These are phyloP conservation scores for Berberis vulgaris DNA, from an alignment of 164 flowering plant species.

Conservation along the genomic window DNA sequence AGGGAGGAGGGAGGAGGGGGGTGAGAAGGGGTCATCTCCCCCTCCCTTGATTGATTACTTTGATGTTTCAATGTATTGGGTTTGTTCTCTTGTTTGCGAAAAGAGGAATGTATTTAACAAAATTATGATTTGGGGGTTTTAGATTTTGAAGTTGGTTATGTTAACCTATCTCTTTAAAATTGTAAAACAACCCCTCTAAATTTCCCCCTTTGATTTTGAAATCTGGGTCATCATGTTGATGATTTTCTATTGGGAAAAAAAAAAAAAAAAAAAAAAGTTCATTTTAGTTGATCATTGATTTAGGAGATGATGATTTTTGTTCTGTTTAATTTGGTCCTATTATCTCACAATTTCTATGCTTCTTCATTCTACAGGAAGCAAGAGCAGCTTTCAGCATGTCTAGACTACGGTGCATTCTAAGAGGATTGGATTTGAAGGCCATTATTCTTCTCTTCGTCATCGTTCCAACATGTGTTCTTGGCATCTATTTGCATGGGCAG, in stretches of 20 bases:
- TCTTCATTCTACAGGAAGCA: conserved; percentile 37
- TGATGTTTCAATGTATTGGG: too few relatives aligned
- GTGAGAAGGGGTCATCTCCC: not conserved
- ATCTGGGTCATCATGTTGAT: not conserved
- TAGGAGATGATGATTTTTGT: not conserved
- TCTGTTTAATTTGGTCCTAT: not conserved
- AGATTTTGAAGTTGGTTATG: too few relatives aligned
- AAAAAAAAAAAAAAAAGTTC: not conserved
- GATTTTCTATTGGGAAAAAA: not conserved
- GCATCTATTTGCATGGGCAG: conserved; percentile 64
- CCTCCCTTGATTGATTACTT: too few relatives aligned
- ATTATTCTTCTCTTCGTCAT: conserved; percentile 41
- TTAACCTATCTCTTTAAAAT: too few relatives aligned
- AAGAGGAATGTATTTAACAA: too few relatives aligned
- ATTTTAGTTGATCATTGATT: not conserved
- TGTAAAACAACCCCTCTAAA: too few relatives aligned
- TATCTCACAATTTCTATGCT: not conserved
- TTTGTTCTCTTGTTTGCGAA: too few relatives aligned
- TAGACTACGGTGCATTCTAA: conserved; percentile 55
- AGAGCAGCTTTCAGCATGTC: conserved; percentile 34
- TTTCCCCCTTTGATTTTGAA: too few relatives aligned
- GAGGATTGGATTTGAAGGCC: conserved; percentile 53
- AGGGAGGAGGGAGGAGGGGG: not conserved
- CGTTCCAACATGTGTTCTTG: conserved; percentile 42
- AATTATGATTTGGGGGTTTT: too few relatives aligned